A percentile compares a stretch with the other conserved stretches of the same genome.
Conservation (phyloP, 2,329 filamentous ascomycete genomes). For the Chaetomiaceae sp. region DNA sequence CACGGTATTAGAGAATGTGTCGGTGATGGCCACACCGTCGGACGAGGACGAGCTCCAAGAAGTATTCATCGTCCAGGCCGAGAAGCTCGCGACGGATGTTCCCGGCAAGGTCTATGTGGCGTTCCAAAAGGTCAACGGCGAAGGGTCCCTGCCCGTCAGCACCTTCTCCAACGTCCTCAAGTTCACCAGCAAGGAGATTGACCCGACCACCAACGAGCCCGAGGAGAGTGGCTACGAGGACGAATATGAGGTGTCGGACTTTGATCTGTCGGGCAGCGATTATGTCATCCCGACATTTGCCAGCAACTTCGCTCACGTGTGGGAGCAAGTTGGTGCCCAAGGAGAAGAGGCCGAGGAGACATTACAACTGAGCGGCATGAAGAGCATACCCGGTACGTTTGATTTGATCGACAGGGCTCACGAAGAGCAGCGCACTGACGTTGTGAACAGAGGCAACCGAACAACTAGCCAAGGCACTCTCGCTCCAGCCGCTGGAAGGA, state of each 20-base stretch:
- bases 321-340: conserved; percentile 86
- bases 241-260: conserved; percentile 93
- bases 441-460: conserved; percentile 73
- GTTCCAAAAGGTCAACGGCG: conserved; percentile 78
- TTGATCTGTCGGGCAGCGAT: conserved; percentile 86
- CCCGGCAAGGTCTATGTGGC: conserved; percentile 93
- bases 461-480: conserved; percentile 78
- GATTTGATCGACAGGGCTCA: not conserved
- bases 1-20: conserved; percentile 85
- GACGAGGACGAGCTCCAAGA: conserved; percentile 83
- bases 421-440: not conserved
- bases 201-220: conserved; percentile 86
- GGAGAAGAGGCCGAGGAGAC: conserved; percentile 91
- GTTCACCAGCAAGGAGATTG: conserved; percentile 97
- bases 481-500: conserved; percentile 88
- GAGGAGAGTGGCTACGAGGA: conserved; percentile 93
- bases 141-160: conserved; percentile 69
- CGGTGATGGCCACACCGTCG: conserved; percentile 70
- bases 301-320: conserved; percentile 90
- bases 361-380: conserved; percentile 77
- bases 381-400: conserved; percentile 81
- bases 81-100: conserved; percentile 76
- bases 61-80: conserved; percentile 87
- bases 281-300: conserved; percentile 93
- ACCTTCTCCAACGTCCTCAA: conserved; percentile 91